Conservation (phyloP, 106 monocot species). For the Phalaenopsis aphrodite region DNA sequence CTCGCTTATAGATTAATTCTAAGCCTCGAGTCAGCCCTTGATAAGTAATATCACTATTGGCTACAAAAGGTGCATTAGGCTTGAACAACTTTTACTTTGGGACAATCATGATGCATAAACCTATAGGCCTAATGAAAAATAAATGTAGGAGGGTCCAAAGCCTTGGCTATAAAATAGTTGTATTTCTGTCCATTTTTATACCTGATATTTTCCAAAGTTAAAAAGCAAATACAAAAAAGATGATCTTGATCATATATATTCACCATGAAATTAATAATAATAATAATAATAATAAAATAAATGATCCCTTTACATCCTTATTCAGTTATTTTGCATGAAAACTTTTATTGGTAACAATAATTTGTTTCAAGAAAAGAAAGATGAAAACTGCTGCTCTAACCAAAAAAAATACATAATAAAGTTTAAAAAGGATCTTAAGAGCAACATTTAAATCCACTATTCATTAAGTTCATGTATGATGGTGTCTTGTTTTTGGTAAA, state of each 20-base stretch:
- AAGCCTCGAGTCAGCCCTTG: no score
- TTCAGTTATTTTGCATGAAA: not conserved
- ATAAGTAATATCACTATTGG: not conserved
- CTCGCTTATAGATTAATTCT: no score
- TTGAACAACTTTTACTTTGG: conserved; percentile 23
- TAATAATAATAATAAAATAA: not conserved
- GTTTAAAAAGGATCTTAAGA: not conserved
- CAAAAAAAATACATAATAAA: not conserved
- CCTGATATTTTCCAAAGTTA: conserved; percentile 21
- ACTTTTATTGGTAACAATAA: not conserved
- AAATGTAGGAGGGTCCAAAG: conserved; percentile 57
- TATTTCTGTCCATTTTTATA: conserved; percentile 57
- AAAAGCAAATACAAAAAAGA: not conserved
- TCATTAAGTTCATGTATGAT: conserved; percentile 37
- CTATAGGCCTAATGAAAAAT: conserved; percentile 52
- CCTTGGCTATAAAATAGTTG: conserved; percentile 53
- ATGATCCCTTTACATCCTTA: not conserved
- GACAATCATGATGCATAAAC: conserved; percentile 41
- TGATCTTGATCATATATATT: not conserved
- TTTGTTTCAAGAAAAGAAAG: not conserved
- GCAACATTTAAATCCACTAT: conserved; percentile 35
- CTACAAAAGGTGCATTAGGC: not conserved
- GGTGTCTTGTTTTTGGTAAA: conserved; percentile 49
- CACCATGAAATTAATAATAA: not conserved
- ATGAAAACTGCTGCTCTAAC: not conserved